These are phyloP conservation scores for Solanum hybrid DNA, from an alignment of 305 asterid genomes.

Conservation along the genomic window DNA sequence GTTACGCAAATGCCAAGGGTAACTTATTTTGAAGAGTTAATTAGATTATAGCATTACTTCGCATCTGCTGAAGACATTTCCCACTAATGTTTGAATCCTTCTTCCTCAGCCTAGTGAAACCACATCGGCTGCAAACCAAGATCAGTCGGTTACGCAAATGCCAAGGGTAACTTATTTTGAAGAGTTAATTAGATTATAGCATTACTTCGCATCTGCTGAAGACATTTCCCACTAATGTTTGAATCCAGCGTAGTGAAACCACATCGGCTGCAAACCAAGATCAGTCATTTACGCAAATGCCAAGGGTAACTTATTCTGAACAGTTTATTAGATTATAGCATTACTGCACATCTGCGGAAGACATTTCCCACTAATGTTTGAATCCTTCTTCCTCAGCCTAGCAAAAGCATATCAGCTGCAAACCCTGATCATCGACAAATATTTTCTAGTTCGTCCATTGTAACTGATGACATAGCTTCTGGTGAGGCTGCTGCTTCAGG, in stretches of 20 bases:
- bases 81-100: too few relatives aligned
- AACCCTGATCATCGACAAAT: slow-evolving; percentile 6
- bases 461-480: slow-evolving; percentile 21
- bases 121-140: too few relatives aligned
- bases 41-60: too few relatives aligned
- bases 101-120: too few relatives aligned
- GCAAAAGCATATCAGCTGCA: slow-evolving; percentile 8
- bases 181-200: neutral
- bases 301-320: slow-evolving; percentile 19
- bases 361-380: neutral
- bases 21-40: too few relatives aligned
- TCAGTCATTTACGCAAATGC: slow-evolving; percentile 19
- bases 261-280: neutral
- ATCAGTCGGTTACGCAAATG: slow-evolving; percentile 14
- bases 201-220: neutral
- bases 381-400: slow-evolving; percentile 23
- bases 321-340: neutral
- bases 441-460: slow-evolving; percentile 18
- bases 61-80: too few relatives aligned
- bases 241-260: neutral
- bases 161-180: slow-evolving; percentile 19
- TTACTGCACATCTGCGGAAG: neutral
- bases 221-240: neutral
- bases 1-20: too few relatives aligned
- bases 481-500: slow-evolving; percentile 9